Evolutionary conservation across 139 green algal species (phyloP).

Genomic region (Coelastrella sp.): DNA sequence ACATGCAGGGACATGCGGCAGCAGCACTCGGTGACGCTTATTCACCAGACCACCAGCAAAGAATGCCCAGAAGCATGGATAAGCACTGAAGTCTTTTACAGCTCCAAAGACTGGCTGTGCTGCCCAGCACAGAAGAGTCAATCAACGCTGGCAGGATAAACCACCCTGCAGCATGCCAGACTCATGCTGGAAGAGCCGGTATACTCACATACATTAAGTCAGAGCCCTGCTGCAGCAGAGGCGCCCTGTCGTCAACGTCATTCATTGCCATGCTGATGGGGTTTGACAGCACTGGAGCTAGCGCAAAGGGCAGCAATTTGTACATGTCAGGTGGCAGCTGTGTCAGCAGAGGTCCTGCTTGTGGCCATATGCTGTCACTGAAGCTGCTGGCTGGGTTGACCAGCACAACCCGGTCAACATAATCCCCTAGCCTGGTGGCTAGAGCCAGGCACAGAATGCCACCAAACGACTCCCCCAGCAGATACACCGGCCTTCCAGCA

Average conservation of each 20-base stretch:
- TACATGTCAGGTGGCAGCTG: conserved; percentile 76
- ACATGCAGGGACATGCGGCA: neutral
- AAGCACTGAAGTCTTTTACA: too few species aligned
- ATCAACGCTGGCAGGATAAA: too few species aligned
- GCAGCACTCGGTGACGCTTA: neutral
- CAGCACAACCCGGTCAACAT: conserved; percentile 60
- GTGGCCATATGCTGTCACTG: conserved; percentile 74
- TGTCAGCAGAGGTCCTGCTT: conserved; percentile 75
- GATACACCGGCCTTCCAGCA: conserved; percentile 82
- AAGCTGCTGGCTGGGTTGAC: conserved; percentile 94
- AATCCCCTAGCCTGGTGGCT: conserved; percentile 54
- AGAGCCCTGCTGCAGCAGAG: conserved; percentile 33
- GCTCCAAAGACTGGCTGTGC: too few species aligned
- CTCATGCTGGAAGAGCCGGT: too few species aligned
- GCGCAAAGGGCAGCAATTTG: conserved; percentile 74
- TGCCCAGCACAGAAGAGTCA: too few species aligned
- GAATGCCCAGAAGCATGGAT: neutral
- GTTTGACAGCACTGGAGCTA: conserved; percentile 87
- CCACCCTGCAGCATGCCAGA: too few species aligned
- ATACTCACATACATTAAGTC: conserved; percentile 50
- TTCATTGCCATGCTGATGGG: conserved; percentile 76
- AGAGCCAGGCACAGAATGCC: conserved; percentile 82
- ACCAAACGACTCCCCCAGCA: conserved; percentile 93
- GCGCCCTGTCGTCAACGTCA: conserved; percentile 16
- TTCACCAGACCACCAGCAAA: neutral